Base-by-base conservation (phyloP, 2,329 filamentous ascomycete species). In the Colletotrichum endophyticum region DNA sequence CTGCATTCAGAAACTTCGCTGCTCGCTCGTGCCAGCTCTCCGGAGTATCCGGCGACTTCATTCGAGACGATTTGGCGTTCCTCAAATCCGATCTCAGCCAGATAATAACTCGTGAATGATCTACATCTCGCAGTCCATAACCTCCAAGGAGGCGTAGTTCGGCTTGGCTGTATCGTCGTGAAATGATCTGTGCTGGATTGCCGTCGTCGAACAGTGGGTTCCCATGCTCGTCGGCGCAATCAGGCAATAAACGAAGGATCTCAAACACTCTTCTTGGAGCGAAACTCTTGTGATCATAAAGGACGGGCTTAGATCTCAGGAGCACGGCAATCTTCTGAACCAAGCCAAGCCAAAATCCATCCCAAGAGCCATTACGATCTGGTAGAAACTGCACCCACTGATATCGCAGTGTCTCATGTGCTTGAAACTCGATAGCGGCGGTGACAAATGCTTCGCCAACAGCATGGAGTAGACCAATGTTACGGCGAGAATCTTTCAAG, bases 251-350 rank as follows among this genome's bases (percentile, higher is more conserved):
- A 56, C 49, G 49, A 15, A 22, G 4, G 22, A 56, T n/a, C 11
- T 56, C 49, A 22, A 3, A 0, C 7, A 56, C 11, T 22, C 0
- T 25, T 25, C 49, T n/a, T 0, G 13, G 22, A 0, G 11, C n/a
- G 11, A 56, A 0, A 4, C 49, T 56, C 7, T 56, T 56, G 49
- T 56, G 19, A 25, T 56, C n/a, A 15, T 56, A 56, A 0, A 56
- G 7, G 11, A 56, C 9, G 11, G 9, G 49, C 3, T 4, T 8
- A 1, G 2, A 25, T 56, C 4, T 9, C 36, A 39, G 0, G 8
- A 9, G 16, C 36, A 39, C 4, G 4, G 4, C 16, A 39, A 39
- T 39, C 36, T 39, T 9, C 16, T 3, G 0, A 19, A 39, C 8
- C 36, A 39, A 19, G 36, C 8, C 8, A 19, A 39, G 8, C 36